Evolutionary conservation across 441 rosid genomes (phyloP).

Genomic region (Hypseocharis bilobata): DNA sequence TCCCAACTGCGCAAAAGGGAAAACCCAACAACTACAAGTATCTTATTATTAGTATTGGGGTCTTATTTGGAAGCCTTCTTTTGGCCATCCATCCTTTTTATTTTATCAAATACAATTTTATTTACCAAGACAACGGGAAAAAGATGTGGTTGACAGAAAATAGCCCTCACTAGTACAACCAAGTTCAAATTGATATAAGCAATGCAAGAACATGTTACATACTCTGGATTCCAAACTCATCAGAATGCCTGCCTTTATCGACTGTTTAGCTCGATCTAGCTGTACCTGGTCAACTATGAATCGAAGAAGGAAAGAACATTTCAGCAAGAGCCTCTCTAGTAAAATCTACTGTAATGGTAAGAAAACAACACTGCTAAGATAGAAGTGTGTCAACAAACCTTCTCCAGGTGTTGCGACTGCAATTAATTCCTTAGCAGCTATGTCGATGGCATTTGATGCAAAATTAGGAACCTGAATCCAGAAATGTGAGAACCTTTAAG

Average conservation of each 20-base stretch:
- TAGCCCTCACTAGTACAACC: too few relatives aligned
- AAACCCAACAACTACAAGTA: too few relatives aligned
- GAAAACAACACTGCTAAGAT: neutral
- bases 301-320: neutral
- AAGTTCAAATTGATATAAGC: too few relatives aligned
- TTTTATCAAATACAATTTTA: neutral
- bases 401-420: neutral
- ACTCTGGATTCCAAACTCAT: constrained; percentile 27
- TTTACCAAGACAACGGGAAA: neutral
- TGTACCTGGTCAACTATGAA: constrained; percentile 17
- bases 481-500: neutral
- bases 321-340: neutral
- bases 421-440: neutral
- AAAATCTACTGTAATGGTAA: neutral
- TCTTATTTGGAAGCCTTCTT: too few relatives aligned
- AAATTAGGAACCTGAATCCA: constrained; percentile 3
- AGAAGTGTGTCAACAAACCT: neutral
- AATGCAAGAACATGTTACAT: constrained; percentile 4
- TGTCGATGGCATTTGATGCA: neutral
- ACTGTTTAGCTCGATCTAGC: constrained; percentile 24
- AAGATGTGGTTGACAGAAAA: too few relatives aligned
- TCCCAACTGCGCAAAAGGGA: too few relatives aligned
- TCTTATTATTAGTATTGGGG: too few relatives aligned
- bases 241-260: constrained; percentile 24
- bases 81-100: neutral